phyloP scores from a whole-genome alignment of 768 basidiomycete species.

The Lactarius deliciosus region DNA sequence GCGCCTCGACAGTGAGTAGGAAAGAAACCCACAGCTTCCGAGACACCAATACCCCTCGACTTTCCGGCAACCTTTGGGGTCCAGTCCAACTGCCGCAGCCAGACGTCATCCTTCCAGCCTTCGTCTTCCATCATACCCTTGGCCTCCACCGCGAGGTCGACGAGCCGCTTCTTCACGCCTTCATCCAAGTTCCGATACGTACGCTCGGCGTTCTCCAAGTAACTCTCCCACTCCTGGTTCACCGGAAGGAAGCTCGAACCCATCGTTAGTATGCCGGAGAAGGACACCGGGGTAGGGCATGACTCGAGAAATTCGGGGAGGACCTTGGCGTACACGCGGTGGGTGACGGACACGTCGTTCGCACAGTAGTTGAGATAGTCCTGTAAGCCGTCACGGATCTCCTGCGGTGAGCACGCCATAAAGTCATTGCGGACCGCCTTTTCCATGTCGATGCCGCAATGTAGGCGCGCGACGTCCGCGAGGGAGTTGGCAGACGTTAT shows the following conservation, averaged over 20 bases:
- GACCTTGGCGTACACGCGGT: constrained; percentile 71
- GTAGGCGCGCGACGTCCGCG: constrained; percentile 85
- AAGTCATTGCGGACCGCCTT: constrained; percentile 79
- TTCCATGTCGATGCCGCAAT: constrained; percentile 78
- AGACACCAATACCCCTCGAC: constrained; percentile 56
- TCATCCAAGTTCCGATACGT: constrained; percentile 70
- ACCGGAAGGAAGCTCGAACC: constrained; percentile 89
- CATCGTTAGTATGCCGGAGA: constrained; percentile 90
- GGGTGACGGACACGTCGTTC: constrained; percentile 80
- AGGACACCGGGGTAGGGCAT: constrained; percentile 92
- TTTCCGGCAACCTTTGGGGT: constrained; percentile 77
- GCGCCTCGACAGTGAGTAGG: background rate
- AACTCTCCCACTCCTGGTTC: constrained; percentile 84
- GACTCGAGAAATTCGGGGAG: constrained; percentile 78
- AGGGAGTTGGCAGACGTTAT: constrained; percentile 90
- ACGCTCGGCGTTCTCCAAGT: constrained; percentile 73
- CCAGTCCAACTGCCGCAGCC: constrained; percentile 94
- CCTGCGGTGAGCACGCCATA: constrained; percentile 62
- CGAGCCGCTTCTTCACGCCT: constrained; percentile 59
- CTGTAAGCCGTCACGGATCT: constrained; percentile 61
- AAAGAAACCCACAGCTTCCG: constrained; percentile 35
- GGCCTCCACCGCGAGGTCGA: constrained; percentile 63
- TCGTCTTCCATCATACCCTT: constrained; percentile 49
- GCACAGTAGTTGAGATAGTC: constrained; percentile 86
- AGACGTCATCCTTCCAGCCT: constrained; percentile 70